Evolutionary conservation across 1,284 basidiomycete genomes (phyloP).

Genomic region (Fistulinella staudtii): DNA sequence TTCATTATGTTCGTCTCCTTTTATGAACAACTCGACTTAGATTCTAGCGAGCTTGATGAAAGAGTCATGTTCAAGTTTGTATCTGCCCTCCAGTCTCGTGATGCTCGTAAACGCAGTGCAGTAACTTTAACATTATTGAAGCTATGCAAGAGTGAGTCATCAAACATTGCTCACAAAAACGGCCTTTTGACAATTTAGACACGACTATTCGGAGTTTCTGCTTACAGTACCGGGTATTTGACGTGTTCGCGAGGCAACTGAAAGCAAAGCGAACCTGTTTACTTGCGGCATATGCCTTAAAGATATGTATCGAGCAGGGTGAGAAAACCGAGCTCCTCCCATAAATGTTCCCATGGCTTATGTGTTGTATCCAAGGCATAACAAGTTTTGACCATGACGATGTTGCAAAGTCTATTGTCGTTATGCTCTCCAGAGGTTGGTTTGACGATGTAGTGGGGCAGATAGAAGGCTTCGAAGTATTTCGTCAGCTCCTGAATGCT

Average conservation of each 20-base stretch:
- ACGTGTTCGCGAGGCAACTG: slow-evolving; percentile 5
- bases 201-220: not conserved
- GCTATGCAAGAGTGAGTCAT: slow-evolving; percentile 4
- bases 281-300: slow-evolving; percentile 11
- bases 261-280: not conserved
- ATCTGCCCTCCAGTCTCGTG: not conserved
- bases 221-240: not conserved
- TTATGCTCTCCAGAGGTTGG: slow-evolving; percentile 9
- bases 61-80: slow-evolving; percentile 4
- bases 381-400: not conserved
- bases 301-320: not conserved
- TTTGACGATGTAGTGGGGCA: slow-evolving; percentile 14
- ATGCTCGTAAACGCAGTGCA: not conserved
- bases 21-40: not conserved
- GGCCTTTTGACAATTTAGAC: not conserved
- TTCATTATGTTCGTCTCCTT: too few relatives aligned
- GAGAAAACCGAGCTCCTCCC: not conserved
- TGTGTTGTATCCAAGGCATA: not conserved
- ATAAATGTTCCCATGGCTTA: not conserved
- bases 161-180: not conserved
- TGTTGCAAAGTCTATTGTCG: not conserved
- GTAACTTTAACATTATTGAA: slow-evolving; percentile 12
- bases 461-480: slow-evolving; percentile 2
- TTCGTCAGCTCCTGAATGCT: slow-evolving; percentile 2
- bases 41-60: not conserved